Conservation (phyloP, 176 grass and related monocot genomes). For the Rhipidocladum racemiflorum region DNA sequence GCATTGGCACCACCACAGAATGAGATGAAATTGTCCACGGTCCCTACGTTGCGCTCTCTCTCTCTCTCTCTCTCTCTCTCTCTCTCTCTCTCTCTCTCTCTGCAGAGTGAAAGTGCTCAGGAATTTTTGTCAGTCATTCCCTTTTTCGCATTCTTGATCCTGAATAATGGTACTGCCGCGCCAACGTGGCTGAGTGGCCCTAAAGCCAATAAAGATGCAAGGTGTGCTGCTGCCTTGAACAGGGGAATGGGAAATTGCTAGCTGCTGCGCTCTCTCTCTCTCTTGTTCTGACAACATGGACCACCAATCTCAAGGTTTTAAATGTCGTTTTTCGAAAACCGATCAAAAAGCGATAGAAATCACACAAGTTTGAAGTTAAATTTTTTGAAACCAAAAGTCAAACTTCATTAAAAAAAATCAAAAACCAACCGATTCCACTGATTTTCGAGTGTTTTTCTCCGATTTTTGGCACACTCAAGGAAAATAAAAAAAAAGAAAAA, state of each 20-base stretch:
- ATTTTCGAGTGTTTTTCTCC: no score
- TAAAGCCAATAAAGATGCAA: conserved; percentile 32
- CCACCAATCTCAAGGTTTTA: no score
- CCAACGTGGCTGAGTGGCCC: conserved; percentile 25
- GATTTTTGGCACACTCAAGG: no score
- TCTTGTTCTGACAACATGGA: conserved; percentile 37
- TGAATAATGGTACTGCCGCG: neutral
- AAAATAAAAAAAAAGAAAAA: no score
- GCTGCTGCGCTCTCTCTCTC: conserved; percentile 27
- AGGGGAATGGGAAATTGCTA: conserved; percentile 22
- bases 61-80: neutral
- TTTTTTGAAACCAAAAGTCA: no score
- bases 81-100: neutral
- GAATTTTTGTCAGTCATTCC: conserved; percentile 16
- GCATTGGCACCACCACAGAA: conserved; percentile 1
- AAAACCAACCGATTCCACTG: no score
- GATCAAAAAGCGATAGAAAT: no score
- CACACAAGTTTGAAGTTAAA: no score
- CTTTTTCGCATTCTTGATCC: conserved; percentile 12
- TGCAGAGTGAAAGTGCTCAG: neutral
- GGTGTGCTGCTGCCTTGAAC: conserved; percentile 17
- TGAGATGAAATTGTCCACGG: conserved; percentile 15
- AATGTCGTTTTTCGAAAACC: no score
- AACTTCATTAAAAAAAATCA: no score
- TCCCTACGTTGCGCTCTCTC: neutral